Evolutionary conservation across 805 yeast genomes (phyloP).

Genomic region (Kazachstania viticola): DNA sequence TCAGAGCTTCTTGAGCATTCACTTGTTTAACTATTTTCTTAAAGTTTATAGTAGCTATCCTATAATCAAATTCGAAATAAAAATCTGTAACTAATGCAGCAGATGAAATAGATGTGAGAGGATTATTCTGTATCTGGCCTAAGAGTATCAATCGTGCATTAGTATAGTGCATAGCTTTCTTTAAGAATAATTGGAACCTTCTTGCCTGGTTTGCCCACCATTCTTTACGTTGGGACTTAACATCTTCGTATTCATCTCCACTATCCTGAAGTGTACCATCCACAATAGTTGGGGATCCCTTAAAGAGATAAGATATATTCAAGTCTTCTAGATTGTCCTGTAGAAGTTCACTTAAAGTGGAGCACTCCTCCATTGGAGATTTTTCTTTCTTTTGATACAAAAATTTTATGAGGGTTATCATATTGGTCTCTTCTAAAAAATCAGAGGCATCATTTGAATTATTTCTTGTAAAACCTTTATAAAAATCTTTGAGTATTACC

Average conservation of each 20-base stretch:
- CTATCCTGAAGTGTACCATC: conserved; percentile 6
- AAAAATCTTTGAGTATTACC: conserved; percentile 22
- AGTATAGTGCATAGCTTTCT: conserved; percentile 13
- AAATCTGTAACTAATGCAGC: conserved; percentile 22
- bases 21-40: neutral
- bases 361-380: conserved; percentile 39
- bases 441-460: conserved; percentile 25
- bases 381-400: conserved; percentile 29
- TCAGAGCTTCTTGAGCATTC: neutral
- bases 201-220: conserved; percentile 36
- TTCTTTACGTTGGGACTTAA: conserved; percentile 16
- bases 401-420: conserved; percentile 36
- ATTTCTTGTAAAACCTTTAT: conserved; percentile 9
- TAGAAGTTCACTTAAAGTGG: conserved; percentile 30
- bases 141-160: conserved; percentile 29
- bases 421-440: conserved; percentile 36
- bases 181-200: conserved; percentile 27
- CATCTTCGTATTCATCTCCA: conserved; percentile 1
- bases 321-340: conserved; percentile 27
- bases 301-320: conserved; percentile 32
- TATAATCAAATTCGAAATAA: conserved; percentile 32
- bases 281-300: conserved; percentile 28
- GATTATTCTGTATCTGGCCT: no score
- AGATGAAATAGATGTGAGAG: no score
- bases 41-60: conserved; percentile 6